Base-by-base conservation (phyloP, 306 rosid genomes). In the Astragalus membranaceus region DNA sequence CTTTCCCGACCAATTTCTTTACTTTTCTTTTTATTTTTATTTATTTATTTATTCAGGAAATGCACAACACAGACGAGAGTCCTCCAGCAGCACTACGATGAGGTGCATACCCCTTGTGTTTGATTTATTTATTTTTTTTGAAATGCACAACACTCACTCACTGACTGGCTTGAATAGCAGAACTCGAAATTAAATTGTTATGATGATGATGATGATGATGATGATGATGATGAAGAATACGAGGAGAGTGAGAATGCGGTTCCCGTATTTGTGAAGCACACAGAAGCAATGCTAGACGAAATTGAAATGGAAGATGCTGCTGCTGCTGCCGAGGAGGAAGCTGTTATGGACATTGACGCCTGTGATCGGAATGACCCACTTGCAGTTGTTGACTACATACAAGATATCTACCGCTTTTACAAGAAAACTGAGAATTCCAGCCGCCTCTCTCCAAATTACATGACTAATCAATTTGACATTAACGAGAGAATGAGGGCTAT, bases 401-500 rank as follows among this genome's bases (percentile, higher is more conserved):
- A 75, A 51, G 78, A 82, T 30, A 74, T 82, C 58, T 64, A 51
- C 64, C 6, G 32, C 11, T 74, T 57, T 56, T 82, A 55, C 61
- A 78, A 33, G 67, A 41, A 44, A 57, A 64, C 32, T 51, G 86
- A 82, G 83, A 64, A 74, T 14, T 64, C 53, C 6, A 44, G 80
- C 75, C 29, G 80, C 36, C 72, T 52, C 60, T 74, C 83, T 78
- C 80, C 82, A 36, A 54, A 49, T 64, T 82, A 82, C 50, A 74
- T 82, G 80, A 55, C 75, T 30, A 30, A 39, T 39, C 86, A 82
- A 64, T 57, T 64, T 41, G 86, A 82, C 80, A 64, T 78, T 72
- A 82, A 78, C 46, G 82, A 82, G 68, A 78, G 60, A 64, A 82
- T 82, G 85, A 82, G 85, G 77, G 85, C 80, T 59, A 82, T 74